These are phyloP conservation scores for Cladosporium sp. DNA, from an alignment of 2,329 filamentous ascomycete genomes.

Conservation along the genomic window DNA sequence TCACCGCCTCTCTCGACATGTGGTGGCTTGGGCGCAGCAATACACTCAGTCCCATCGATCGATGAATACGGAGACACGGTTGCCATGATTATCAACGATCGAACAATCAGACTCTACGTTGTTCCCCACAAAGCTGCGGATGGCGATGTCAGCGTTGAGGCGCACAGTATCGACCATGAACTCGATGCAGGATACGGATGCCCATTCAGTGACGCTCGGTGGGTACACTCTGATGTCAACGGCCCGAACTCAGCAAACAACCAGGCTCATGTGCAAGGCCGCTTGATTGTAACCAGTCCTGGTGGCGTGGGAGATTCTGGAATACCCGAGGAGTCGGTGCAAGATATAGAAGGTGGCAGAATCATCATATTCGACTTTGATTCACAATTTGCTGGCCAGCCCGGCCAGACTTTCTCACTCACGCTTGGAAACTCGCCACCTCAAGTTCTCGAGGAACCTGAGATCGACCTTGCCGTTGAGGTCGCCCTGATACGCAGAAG, in stretches of 20 bases:
- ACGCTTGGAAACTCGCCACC: conserved; percentile 38
- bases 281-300: conserved; percentile 39
- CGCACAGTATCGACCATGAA: conserved; percentile 41
- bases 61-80: conserved; percentile 40
- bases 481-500: conserved; percentile 38
- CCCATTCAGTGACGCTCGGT: conserved; percentile 38
- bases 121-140: conserved; percentile 34
- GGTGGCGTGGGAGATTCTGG: conserved; percentile 35
- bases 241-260: conserved; percentile 30
- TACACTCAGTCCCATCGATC: conserved; percentile 38
- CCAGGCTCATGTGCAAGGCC: conserved; percentile 33
- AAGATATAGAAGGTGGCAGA: conserved; percentile 39
- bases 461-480: conserved; percentile 36
- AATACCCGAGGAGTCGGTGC: conserved; percentile 34
- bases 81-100: conserved; percentile 41
- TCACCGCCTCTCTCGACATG: conserved; percentile 39
- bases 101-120: conserved; percentile 39
- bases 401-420: conserved; percentile 38
- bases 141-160: conserved; percentile 34
- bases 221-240: conserved; percentile 36
- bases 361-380: conserved; percentile 40
- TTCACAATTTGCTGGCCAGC: conserved; percentile 38
- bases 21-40: conserved; percentile 39
- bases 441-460: conserved; percentile 36
- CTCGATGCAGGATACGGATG: conserved; percentile 41